Evolutionary conservation across 768 basidiomycete species (phyloP), one percentile per base, ranked within the genome.

Genomic region (Tephrocybe sp.): DNA sequence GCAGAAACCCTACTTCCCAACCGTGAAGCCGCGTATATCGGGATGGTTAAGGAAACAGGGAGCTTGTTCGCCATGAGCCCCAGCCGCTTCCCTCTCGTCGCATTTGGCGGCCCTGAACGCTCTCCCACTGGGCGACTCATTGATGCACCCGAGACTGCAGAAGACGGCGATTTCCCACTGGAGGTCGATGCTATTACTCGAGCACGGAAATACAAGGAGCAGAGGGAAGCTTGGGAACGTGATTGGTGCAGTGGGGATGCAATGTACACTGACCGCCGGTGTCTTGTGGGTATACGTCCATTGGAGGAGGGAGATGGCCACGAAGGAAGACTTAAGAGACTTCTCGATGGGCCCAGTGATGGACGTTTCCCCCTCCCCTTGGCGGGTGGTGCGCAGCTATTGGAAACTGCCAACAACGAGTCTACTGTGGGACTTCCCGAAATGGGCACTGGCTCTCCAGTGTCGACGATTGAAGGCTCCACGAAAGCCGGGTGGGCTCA

Each of bases 51-150:
- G 40, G 83, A 85, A 62, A 81, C 79, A 0, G 83, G 79, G 2
- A 88, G 87, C 36, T 74, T 97, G 1, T 96, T 85, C 59, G 93
- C 90, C 17, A 88, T 98, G 83, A 89, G 88, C 56, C 86, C 90
- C 0, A 75, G 79, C 10, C 79, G 79, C 7, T 98, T 81, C 63
- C 96, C 95, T 0, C 75, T 98, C 9, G 87, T 96, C 53, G 83
- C 80, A 4, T 90, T 92, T 59, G 77, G 82, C 2, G 67, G 68
- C 3, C 53, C 57, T 10, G 65, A 71, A 37, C 40, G 41, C 23
- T 44, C 59, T 39, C 39, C 48, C 7, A 61, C 50, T 30, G 48
- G 52, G 12, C 46, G 50, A 14, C 57, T 66, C 21, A 62, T 67
- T 20, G 70, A 71, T 26, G 65, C 62, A 17, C 42, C 49, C 17